These are phyloP conservation scores for Cymbidium sinense DNA, from an alignment of 106 monocot genomes.

Conservation along the genomic window DNA sequence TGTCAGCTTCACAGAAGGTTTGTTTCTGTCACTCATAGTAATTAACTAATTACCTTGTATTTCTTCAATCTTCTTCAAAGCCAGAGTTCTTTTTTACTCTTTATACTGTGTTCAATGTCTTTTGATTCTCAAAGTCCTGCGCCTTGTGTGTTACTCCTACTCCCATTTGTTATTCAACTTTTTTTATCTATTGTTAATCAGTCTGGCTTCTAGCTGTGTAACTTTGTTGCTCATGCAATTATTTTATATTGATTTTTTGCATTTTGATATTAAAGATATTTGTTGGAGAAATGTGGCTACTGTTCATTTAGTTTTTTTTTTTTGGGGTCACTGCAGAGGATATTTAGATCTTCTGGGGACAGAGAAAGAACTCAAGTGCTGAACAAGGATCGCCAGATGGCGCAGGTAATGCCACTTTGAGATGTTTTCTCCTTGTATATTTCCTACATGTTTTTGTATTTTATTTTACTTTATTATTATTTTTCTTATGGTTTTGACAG, in stretches of 20 bases:
- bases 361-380: conserved; percentile 64
- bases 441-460: neutral
- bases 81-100: too few species aligned
- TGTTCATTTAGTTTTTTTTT: neutral
- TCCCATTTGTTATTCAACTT: too few species aligned
- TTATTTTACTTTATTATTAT: too few species aligned
- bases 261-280: neutral
- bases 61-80: neutral
- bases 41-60: neutral
- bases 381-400: conserved; percentile 60
- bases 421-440: neutral
- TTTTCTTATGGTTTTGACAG: neutral
- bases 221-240: too few species aligned
- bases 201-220: too few species aligned
- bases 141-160: neutral
- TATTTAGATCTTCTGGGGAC: conserved; percentile 55
- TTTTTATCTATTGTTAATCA: too few species aligned
- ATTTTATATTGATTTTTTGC: too few species aligned
- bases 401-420: conserved; percentile 47
- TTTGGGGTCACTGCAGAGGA: conserved; percentile 36
- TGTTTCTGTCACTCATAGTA: neutral
- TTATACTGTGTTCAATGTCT: neutral
- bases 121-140: neutral
- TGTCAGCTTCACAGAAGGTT: conserved; percentile 74
- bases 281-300: neutral